Evolutionary conservation across 306 rosid species (phyloP).

Genomic region (Sophora flavescens): DNA sequence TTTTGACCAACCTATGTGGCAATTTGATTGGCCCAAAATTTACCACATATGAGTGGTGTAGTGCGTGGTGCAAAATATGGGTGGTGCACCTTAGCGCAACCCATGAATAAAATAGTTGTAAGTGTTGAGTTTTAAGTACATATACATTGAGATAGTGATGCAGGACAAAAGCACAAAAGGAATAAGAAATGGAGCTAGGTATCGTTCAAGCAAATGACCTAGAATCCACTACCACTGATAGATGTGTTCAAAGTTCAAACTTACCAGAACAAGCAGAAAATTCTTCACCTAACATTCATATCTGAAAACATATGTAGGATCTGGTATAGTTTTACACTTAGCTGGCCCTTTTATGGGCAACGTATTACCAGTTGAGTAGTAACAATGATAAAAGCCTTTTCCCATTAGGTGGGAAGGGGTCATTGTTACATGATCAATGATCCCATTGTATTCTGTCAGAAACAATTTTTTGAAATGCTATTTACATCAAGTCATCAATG

Average conservation of each 20-base stretch:
- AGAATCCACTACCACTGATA: neutral
- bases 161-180: neutral
- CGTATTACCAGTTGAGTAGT: neutral
- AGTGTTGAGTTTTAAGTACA: neutral
- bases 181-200: conserved; percentile 7
- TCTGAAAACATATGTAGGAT: neutral
- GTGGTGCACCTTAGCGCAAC: no score
- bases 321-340: neutral
- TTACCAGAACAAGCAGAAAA: neutral
- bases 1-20: no score
- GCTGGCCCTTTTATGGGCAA: neutral
- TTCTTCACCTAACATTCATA: neutral
- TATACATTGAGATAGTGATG: conserved; percentile 7
- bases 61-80: no score
- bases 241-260: neutral
- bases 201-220: neutral
- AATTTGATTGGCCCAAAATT: no score
- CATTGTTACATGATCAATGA: neutral
- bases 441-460: neutral
- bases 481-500: neutral
- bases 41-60: no score
- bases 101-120: neutral
- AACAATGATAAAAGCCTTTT: neutral
- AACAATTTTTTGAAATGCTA: neutral
- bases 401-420: neutral